Percentiles rank a stretch among this genome's conserved stretches.
phyloP scores from a whole-genome alignment of 2,329 filamentous ascomycete genomes.

The Lachnellula occidentalis region DNA sequence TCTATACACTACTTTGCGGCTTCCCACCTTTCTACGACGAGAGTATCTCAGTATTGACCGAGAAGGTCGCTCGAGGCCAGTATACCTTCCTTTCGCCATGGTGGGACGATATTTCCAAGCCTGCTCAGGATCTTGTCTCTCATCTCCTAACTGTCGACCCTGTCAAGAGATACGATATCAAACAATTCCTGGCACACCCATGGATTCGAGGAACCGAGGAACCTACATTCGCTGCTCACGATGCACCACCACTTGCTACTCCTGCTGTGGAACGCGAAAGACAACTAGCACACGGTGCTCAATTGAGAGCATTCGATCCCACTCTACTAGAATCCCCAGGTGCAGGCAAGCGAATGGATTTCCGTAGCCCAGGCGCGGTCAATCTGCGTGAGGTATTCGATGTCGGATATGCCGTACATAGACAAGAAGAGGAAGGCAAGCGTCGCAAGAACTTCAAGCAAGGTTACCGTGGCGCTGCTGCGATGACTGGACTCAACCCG shows the following conservation, averaged over 20 bases:
- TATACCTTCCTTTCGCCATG: conserved; percentile 97
- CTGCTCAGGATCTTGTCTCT: conserved; percentile 87
- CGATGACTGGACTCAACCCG: conserved; percentile 60
- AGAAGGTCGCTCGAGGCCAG: conserved; percentile 94
- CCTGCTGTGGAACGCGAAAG: conserved; percentile 43
- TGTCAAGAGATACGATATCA: conserved; percentile 89
- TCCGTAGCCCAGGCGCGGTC: conserved; percentile 89
- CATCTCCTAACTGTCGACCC: conserved; percentile 93
- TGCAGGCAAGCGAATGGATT: conserved; percentile 71
- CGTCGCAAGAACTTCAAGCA: conserved; percentile 77
- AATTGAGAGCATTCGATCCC: conserved; percentile 53
- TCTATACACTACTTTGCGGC: conserved; percentile 94
- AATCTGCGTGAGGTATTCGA: conserved; percentile 97
- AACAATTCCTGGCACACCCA: conserved; percentile 87
- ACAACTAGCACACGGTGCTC: conserved; percentile 19
- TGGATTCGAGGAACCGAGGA: conserved; percentile 77
- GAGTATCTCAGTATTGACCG: conserved; percentile 91
- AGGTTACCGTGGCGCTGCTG: conserved; percentile 57
- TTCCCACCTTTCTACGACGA: conserved; percentile 99
- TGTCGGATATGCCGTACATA: conserved; percentile 94
- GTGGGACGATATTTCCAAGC: conserved; percentile 98
- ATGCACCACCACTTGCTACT: conserved; percentile 68
- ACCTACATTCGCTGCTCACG: conserved; percentile 58
- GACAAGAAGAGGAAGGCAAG: conserved; percentile 94
- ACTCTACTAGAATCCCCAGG: conserved; percentile 51